A percentile compares a stretch with the other conserved stretches of the same genome.
phyloP scores from a whole-genome alignment of 1,284 basidiomycete genomes.

The Phylloporus sp. region DNA sequence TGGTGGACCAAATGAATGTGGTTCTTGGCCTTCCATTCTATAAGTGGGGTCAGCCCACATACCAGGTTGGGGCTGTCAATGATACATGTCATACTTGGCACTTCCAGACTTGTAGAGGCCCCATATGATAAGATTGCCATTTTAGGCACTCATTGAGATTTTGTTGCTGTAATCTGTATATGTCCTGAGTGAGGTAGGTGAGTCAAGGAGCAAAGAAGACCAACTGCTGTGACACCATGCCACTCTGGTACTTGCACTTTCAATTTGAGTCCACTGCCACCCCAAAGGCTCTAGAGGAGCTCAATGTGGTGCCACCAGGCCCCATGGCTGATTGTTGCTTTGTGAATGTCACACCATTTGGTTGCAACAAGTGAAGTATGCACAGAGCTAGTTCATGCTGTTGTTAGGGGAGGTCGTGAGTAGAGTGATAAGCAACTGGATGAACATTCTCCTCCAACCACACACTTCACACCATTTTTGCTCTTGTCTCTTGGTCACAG shows the following conservation, averaged over 20 bases:
- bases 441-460: conserved; percentile 75
- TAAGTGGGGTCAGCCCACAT: conserved; percentile 17
- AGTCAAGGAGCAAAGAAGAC: conserved; percentile 33
- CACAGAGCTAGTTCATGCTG: conserved; percentile 56
- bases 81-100: conserved; percentile 68
- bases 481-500: conserved; percentile 59
- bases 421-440: conserved; percentile 18
- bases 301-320: conserved; percentile 64
- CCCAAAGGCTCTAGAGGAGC: conserved; percentile 73
- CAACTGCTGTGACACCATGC: conserved; percentile 80
- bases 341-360: conserved; percentile 39
- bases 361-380: conserved; percentile 60
- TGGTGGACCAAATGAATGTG: conserved; percentile 80
- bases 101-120: conserved; percentile 72
- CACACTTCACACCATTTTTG: conserved; percentile 67
- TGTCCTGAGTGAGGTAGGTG: background rate
- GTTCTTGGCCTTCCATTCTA: conserved; percentile 75
- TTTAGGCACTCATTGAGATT: conserved; percentile 81
- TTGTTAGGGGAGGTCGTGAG: conserved; percentile 14
- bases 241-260: conserved; percentile 77
- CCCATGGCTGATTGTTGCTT: conserved; percentile 60
- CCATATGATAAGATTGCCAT: conserved; percentile 87
- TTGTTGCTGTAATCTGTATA: conserved; percentile 72
- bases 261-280: conserved; percentile 74
- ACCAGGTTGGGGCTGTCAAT: conserved; percentile 5